Base-by-base conservation (phyloP, 1,284 basidiomycete species). In the Phenoliferia sp. region DNA sequence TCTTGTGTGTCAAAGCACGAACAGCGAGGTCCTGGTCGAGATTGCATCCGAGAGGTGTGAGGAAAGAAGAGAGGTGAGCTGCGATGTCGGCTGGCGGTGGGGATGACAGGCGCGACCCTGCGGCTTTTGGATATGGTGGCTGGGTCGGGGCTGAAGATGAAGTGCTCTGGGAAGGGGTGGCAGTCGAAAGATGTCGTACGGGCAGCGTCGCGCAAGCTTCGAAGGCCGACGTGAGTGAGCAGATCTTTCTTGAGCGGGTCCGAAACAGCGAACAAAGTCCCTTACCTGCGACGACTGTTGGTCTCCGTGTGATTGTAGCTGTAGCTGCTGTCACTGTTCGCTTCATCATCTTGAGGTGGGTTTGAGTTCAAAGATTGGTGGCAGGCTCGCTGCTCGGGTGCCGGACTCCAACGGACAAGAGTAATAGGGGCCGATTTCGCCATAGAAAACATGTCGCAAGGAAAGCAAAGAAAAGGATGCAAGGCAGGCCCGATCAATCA, bases 201-300 rank as follows among this genome's bases (percentile, higher is more conserved):
- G 22, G 29, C 15, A 16, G n/a, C 6, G 36, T 5, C 56, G 19
- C n/a, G 33, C 36, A 16, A 12, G 31, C 19, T 91, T 85, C 79
- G 94, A 93, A 97, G 83, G 39, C 22, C 39, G 39, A 44, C 12
- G 22, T 12, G 39, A 12, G 39, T 44, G 39, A 44, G 39, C 39
- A 44, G 39, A 44, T 12, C 39, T 44, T n/a, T 44, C 39, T 44
- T 26, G 48, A 19, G 48, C 48, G 48, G 48, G n/a, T n/a, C n/a
- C n/a, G n/a, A n/a, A n/a, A n/a, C n/a, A n/a, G n/a, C n/a, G n/a
- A n/a, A n/a, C 48, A 6, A 9, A 26, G 7, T 22, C 48, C 5
- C 7, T 19, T 52, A 52, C 48, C 48, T 9, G 9, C 19, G 17
- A 52, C 48, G 48, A 26, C 48, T 52, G 48, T 52, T 19, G 48